Base-by-base conservation (phyloP, 495 filamentous ascomycete species). In the Filosporella fistucella region DNA sequence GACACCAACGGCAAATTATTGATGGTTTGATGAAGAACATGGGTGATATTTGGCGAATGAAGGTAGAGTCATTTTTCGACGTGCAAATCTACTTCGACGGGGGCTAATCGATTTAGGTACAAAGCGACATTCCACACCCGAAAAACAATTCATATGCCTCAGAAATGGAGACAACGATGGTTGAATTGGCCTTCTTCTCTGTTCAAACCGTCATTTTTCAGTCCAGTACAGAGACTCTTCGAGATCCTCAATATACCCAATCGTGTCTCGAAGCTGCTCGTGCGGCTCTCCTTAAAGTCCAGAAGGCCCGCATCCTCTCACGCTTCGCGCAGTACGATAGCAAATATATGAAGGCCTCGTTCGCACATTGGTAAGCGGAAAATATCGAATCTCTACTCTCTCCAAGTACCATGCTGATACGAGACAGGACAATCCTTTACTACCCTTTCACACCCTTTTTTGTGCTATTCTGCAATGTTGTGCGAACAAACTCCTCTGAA, bases 371-470 rank as follows among this genome's bases (percentile, higher is more conserved):
- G 48, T 45, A 20, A 41, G 33, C 10, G 1, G 6, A 28, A 29
- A 16, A 4, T 1, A 14, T 16, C 26, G 16, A 39, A 4, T 17
- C n/a, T n/a, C n/a, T n/a, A n/a, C 18, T n/a, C 5, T 6, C 5
- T 35, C 13, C 32, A 16, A 16, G 4, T 6, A 14, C 32, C 18
- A 14, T 35, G 20, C 36, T 37, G 12, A 50, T 13, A 16, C 5
- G 1, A 2, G n/a, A 1, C 21, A 51, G 48, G 48, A 44, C 48
- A 20, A 51, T 51, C 32, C 30, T 51, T 12, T 37, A 51, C 23
- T 51, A 51, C 30, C 48, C 48, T 2, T 51, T 51, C 34, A 51
- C 48, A 18, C 30, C 48, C 4, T 51, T 51, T 23, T 51, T 44
- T 18, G 48, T 51, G 10, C 16, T 51, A 2, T 42, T 51, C 20